Base-by-base conservation (phyloP, 78 protist genomes). In the Dictyostelium intermedium region DNA sequence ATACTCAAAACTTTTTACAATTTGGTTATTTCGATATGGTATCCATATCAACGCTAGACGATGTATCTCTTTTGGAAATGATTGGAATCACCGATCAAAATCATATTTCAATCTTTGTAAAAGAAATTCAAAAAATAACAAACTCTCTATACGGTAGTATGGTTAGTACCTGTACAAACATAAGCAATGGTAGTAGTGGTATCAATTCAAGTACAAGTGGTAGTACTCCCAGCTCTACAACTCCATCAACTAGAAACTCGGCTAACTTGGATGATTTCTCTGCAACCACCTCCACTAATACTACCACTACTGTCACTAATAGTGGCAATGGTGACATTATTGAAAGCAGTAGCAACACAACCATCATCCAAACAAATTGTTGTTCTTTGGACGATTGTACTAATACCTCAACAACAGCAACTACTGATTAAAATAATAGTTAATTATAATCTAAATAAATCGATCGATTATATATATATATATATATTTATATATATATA, bases 11-110 rank as follows among this genome's bases (percentile, higher is more conserved):
- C 50, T 89, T 89, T 39, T 69, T 89, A 43, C 87, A 78, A 32
- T 72, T 60, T 18, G 94, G 94, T 32, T 89, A 89, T 84, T 89
- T 89, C 83, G 94, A 89, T n/a, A 74, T 89, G 84, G 60, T 5
- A 20, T 60, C 94, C 0, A 89, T 89, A 30, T 72, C 87, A 13
- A 79, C 94, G 0, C 14, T 89, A 2, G 94, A 89, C 8, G 34
- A 32, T 13, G 27, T 43, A 0, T 32, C 35, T 16, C 56, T 81
- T 66, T 43, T 89, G 61, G 94, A 89, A 60, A 30, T 89, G 39
- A 47, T 89, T 10, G 94, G 94, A 34, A 74, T 89, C 13, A 30
- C 25, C 7, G 74, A 80, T 18, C 86, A 89, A 35, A n/a, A 11
- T 43, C 94, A 89, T 34, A 60, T 78, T 4, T 35, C 80, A 23